Base-by-base conservation (phyloP, 257 asterid genomes). In the Solanum peruvianum region DNA sequence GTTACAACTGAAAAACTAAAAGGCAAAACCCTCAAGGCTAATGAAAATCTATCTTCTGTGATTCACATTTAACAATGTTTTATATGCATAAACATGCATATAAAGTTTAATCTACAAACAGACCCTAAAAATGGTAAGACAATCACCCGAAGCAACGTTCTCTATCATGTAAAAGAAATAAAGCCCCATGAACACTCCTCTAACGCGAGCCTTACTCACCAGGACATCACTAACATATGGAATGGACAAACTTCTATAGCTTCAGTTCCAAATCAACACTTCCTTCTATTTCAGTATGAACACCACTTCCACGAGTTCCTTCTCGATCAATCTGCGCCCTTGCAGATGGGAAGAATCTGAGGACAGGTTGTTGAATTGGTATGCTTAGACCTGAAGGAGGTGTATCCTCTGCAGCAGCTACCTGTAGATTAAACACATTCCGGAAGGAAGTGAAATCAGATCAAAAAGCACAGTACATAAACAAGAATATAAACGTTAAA, bases 221-320 rank as follows among this genome's bases (percentile, higher is more conserved):
- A 1, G 7, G 83, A 73, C 49, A 37, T 37, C 52, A 10, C n/a
- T 35, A 60, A 31, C 45, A 56, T 45, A 62, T n/a, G 41, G 52
- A 25, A 41, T 39, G 23, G 29, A 39, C 45, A 1, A 85, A 35
- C 29, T 41, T 89, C 87, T 91, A 95, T 29, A 96, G 91, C 92
- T 94, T 96, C 87, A 96, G 90, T 89, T 89, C 90, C 70, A 94
- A 97, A 92, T 95, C 98, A 84, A 95, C 82, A 18, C 56, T 86
- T 81, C 92, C 94, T 52, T 88, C 91, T 85, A 69, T 90, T 66
- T 88, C 93, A 44, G 88, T 88, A 23, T 88, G 83, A 67, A 90
- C 82, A 45, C 60, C 87, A 84, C 92, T 87, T 35, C 73, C 86
- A 72, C 44, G 33, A 35, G 73, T 86, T 52, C 91, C 42, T n/a